phyloP scores from a whole-genome alignment of 805 yeast species.

The Torulaspora delbrueckii region DNA sequence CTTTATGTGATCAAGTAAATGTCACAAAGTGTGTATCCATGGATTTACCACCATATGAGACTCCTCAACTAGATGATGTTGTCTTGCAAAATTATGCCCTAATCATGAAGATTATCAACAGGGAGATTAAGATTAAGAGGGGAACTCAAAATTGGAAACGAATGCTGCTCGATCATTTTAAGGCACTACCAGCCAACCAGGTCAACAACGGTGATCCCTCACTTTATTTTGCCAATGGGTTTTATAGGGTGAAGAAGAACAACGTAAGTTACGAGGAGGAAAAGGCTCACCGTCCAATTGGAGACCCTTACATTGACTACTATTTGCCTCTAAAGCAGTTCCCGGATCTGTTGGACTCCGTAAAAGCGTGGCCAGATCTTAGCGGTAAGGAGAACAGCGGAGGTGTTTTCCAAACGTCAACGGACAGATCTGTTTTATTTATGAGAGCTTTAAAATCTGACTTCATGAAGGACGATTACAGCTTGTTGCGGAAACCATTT shows the following conservation, averaged over 20 bases:
- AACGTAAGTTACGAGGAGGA: constrained; percentile 5
- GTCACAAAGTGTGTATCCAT: constrained; percentile 43
- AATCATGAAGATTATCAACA: constrained; percentile 20
- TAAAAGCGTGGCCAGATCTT: constrained; percentile 25
- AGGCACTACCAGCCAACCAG: constrained; percentile 16
- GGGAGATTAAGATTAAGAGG: constrained; percentile 20
- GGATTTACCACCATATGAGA: constrained; percentile 32
- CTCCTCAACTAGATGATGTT: constrained; percentile 20
- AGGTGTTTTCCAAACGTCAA: constrained; percentile 5
- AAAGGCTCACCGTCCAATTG: constrained; percentile 5
- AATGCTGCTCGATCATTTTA: constrained; percentile 17
- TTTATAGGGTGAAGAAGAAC: constrained; percentile 22
- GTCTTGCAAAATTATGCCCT: constrained; percentile 20
- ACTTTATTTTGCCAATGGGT: constrained; percentile 31
- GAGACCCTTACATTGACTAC: constrained; percentile 18
- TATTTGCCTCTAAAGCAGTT: constrained; percentile 24
- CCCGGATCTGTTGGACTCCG: constrained; percentile 24
- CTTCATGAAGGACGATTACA: constrained; percentile 37
- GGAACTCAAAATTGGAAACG: constrained; percentile 25
- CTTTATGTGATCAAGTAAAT: constrained; percentile 30
- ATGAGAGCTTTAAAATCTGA: constrained; percentile 42
- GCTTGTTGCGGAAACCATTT: constrained; percentile 21
- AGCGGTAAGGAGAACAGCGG: constrained; percentile 5
- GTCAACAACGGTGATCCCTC: constrained; percentile 16
- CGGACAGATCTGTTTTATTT: constrained; percentile 38